Percentiles rank a stretch among this genome's conserved stretches.
Evolutionary conservation across 345 rosid genomes (phyloP).

Genomic region (Microthlaspi erraticum): DNA sequence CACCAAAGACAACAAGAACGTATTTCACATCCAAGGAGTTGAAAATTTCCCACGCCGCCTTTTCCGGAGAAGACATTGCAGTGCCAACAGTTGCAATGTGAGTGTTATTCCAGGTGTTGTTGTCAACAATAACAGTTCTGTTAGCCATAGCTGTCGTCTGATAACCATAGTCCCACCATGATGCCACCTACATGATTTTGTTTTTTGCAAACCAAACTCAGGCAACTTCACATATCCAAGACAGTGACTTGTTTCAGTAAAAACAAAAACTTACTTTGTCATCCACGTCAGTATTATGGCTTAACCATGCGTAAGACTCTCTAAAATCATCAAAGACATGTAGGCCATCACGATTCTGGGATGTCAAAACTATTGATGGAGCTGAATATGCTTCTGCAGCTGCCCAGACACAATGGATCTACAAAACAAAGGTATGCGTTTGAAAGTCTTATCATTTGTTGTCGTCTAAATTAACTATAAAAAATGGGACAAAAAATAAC

Average conservation of each 20-base stretch:
- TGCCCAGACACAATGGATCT: slow-evolving; percentile 99
- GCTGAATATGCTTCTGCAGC: slow-evolving; percentile 99
- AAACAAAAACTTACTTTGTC: slow-evolving; percentile 72
- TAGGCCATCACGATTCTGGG: slow-evolving; percentile 73
- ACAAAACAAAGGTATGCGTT: slow-evolving; percentile 37
- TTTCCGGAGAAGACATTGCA: slow-evolving; percentile 99
- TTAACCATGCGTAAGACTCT: slow-evolving; percentile 94
- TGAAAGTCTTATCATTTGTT: slow-evolving; percentile 16
- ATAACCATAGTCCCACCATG: slow-evolving; percentile 99
- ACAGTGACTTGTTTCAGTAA: slow-evolving; percentile 12
- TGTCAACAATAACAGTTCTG: slow-evolving; percentile 97
- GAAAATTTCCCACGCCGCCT: slow-evolving; percentile 98
- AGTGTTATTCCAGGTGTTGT: slow-evolving; percentile 99
- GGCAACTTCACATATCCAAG: slow-evolving; percentile 29
- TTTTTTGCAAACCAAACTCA: slow-evolving; percentile 32
- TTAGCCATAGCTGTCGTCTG: slow-evolving; percentile 99
- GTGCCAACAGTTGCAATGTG: slow-evolving; percentile 99
- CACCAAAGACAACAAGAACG: slow-evolving; percentile 98
- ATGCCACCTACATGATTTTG: slow-evolving; percentile 74
- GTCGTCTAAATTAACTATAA: slow-evolving; percentile 22
- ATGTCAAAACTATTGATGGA: slow-evolving; percentile 93
- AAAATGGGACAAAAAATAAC: slow-evolving; percentile 9
- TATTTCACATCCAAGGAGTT: slow-evolving; percentile 97
- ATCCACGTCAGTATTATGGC: slow-evolving; percentile 99
- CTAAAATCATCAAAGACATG: slow-evolving; percentile 99